Evolutionary conservation across 495 filamentous ascomycete genomes (phyloP).

Genomic region (Annulohypoxylon maeteangense): DNA sequence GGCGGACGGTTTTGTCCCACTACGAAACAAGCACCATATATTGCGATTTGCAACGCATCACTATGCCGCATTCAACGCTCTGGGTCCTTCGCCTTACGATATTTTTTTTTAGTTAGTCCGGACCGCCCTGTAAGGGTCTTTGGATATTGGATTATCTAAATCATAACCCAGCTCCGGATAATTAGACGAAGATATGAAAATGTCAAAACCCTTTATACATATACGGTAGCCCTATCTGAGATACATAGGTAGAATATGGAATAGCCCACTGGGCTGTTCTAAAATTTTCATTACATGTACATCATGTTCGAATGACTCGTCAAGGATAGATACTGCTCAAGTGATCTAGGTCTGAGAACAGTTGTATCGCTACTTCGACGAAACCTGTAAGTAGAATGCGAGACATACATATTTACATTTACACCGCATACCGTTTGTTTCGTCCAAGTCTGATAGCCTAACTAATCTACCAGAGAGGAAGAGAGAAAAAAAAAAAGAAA

Average conservation of each 20-base stretch:
- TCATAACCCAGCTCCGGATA: not conserved
- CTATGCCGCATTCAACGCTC: slow-evolving; percentile 9
- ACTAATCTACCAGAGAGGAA: too few relatives aligned
- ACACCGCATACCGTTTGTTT: not conserved
- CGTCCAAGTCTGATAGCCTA: not conserved
- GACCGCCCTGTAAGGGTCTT: not conserved
- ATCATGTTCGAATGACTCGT: not conserved
- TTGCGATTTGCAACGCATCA: slow-evolving; percentile 36
- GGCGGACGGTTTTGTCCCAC: slow-evolving; percentile 18
- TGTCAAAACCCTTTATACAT: not conserved
- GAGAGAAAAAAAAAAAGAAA: too few relatives aligned
- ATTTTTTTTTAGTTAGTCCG: not conserved
- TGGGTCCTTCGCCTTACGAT: not conserved
- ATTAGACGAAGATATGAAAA: not conserved
- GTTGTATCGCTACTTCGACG: not conserved
- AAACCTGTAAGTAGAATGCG: not conserved
- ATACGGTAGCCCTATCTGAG: not conserved
- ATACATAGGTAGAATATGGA: not conserved
- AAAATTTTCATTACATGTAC: too few relatives aligned
- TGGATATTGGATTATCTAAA: slow-evolving; percentile 3
- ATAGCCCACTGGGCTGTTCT: not conserved
- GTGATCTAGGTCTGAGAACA: not conserved
- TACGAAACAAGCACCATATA: slow-evolving; percentile 24
- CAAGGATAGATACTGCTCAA: not conserved
- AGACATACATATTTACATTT: not conserved